phyloP scores from a whole-genome alignment of 768 basidiomycete genomes.

The Tylopilus felleus region DNA sequence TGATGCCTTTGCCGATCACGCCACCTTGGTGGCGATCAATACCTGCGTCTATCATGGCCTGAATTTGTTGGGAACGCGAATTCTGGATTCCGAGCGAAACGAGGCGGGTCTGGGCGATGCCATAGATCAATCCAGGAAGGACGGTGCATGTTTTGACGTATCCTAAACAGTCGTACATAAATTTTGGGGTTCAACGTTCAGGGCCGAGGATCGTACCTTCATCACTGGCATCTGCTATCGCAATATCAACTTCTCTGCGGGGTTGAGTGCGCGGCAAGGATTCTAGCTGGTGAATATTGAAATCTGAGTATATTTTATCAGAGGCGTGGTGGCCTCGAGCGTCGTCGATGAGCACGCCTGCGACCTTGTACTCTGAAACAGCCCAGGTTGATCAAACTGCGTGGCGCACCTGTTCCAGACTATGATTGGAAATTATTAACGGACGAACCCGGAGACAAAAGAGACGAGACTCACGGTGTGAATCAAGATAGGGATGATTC shows the following conservation, averaged over 20 bases:
- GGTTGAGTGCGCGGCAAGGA: conserved; percentile 41
- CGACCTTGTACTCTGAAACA: background rate
- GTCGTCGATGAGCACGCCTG: conserved; percentile 21
- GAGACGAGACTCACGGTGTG: conserved; percentile 48
- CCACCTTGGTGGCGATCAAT: conserved; percentile 49
- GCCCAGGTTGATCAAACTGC: background rate
- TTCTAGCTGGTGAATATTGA: conserved; percentile 44
- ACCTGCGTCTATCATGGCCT: conserved; percentile 41
- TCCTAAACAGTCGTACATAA: conserved; percentile 38
- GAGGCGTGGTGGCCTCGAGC: conserved; percentile 40
- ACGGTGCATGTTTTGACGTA: conserved; percentile 52
- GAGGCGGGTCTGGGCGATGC: conserved; percentile 45
- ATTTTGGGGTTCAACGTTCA: background rate
- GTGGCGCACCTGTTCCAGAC: conserved; percentile 45
- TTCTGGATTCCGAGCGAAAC: conserved; percentile 53
- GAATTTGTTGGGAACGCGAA: conserved; percentile 51
- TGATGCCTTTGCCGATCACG: conserved; percentile 53
- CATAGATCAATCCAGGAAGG: conserved; percentile 56
- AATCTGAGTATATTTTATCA: conserved; percentile 46
- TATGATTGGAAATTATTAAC: conserved; percentile 21
- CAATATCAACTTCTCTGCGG: conserved; percentile 50
- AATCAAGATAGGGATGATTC: conserved; percentile 45
- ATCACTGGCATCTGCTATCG: conserved; percentile 44
- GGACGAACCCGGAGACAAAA: background rate
- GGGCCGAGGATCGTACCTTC: conserved; percentile 33